These are phyloP conservation scores for Leccinum solheimii DNA, from an alignment of 1,284 basidiomycete species.

Conservation along the genomic window DNA sequence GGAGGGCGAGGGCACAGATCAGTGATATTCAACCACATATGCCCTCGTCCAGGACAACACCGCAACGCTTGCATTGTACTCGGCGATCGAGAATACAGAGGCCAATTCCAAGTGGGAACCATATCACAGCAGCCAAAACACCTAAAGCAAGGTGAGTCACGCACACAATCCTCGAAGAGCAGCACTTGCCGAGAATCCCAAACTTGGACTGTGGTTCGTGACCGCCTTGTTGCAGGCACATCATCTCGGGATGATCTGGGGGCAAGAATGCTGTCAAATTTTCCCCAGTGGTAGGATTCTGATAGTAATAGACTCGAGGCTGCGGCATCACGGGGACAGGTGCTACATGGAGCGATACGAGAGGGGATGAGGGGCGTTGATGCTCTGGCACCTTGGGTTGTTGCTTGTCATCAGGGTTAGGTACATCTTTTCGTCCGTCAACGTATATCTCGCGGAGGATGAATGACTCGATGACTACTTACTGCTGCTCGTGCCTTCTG, in stretches of 20 bases:
- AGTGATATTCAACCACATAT: conserved; percentile 34
- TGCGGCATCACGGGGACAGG: conserved; percentile 33
- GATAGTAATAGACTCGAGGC: conserved; percentile 38
- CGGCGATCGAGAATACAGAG: conserved; percentile 70
- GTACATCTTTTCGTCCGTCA: conserved; percentile 16
- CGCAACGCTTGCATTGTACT: conserved; percentile 64
- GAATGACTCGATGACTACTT: conserved; percentile 1
- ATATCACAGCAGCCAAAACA: conserved; percentile 72
- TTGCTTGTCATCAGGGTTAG: conserved; percentile 10
- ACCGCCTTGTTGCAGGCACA: conserved; percentile 70
- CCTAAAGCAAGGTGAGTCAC: conserved; percentile 41
- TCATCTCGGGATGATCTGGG: conserved; percentile 76
- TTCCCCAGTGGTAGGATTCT: conserved; percentile 49
- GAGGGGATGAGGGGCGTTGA: conserved; percentile 8
- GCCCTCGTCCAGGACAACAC: conserved; percentile 38
- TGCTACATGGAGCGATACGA: conserved; percentile 25
- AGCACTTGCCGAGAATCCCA: conserved; percentile 64
- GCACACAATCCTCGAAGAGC: neutral
- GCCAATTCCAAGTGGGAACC: conserved; percentile 79
- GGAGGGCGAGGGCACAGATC: neutral
- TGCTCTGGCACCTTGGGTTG: conserved; percentile 13
- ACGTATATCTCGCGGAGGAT: neutral
- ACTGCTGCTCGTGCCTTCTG: conserved; percentile 20
- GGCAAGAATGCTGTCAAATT: conserved; percentile 56
- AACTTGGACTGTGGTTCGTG: conserved; percentile 63